phyloP scores from a whole-genome alignment of 148 eudicot species.

The Rhododendron vialii region DNA sequence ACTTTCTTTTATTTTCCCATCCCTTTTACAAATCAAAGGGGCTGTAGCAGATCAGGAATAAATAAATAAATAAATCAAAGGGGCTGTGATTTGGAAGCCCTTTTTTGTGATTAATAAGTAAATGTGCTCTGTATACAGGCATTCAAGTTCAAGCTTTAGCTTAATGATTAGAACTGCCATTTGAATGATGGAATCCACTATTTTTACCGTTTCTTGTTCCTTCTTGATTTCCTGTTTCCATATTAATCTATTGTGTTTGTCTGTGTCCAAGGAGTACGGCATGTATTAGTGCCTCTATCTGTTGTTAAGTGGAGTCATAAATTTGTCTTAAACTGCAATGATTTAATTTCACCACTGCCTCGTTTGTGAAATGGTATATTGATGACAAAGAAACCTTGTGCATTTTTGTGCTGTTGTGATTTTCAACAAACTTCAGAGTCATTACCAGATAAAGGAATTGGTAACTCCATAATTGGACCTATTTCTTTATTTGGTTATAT shows the following conservation, averaged over 20 bases:
- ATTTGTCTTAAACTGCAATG: background rate
- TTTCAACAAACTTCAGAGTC: background rate
- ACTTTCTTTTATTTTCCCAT: background rate
- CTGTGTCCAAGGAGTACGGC: background rate
- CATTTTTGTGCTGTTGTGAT: background rate
- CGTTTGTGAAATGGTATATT: background rate
- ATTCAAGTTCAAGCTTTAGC: background rate
- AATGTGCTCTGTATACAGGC: background rate
- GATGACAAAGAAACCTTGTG: background rate
- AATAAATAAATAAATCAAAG: too few species aligned
- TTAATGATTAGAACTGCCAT: background rate
- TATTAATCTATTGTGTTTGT: background rate
- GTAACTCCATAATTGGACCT: constrained; percentile 1
- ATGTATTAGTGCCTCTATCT: background rate
- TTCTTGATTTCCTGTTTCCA: background rate
- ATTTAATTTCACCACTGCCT: background rate
- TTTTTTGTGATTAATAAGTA: background rate
- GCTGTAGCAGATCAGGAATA: background rate
- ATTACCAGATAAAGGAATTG: background rate
- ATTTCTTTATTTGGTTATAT: background rate
- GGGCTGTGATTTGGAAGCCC: background rate
- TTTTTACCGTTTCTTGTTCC: background rate
- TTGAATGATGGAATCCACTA: background rate
- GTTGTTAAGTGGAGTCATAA: background rate
- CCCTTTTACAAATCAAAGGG: background rate